A percentile compares a stretch with the other conserved stretches of the same genome.
Evolutionary conservation across 768 basidiomycete genomes (phyloP).

Genomic region (Cystobasidium ongulense): DNA sequence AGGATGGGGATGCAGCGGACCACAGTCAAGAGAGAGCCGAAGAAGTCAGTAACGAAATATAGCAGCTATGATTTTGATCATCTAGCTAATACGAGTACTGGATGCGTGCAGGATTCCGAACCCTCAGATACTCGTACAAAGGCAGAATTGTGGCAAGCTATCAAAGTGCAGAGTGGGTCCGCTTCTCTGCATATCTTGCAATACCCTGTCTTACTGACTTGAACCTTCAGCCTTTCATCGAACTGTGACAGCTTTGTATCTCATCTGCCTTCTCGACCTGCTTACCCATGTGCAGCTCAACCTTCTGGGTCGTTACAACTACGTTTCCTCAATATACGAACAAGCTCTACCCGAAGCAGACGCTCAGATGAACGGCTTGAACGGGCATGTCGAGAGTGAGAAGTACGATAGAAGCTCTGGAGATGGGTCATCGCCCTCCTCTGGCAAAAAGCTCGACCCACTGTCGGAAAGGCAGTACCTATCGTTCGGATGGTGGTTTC

Average conservation of each 20-base stretch:
- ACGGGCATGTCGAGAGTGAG: background rate
- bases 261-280: slow-evolving; percentile 74
- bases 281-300: slow-evolving; percentile 78
- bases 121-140: slow-evolving; percentile 45
- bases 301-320: slow-evolving; percentile 70
- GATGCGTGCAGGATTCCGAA: background rate
- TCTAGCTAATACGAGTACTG: background rate
- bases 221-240: slow-evolving; percentile 58
- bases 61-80: background rate
- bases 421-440: background rate
- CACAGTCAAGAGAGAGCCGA: background rate
- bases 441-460: slow-evolving; percentile 46
- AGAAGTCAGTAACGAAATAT: background rate
- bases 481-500: slow-evolving; percentile 83
- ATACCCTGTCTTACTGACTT: background rate
- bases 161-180: slow-evolving; percentile 63
- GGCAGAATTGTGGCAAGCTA: slow-evolving; percentile 80
- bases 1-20: background rate
- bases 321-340: slow-evolving; percentile 57
- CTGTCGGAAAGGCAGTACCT: slow-evolving; percentile 61
- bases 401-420: background rate
- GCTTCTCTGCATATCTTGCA: background rate
- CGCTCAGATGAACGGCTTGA: slow-evolving; percentile 7
- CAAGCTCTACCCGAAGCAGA: slow-evolving; percentile 5
- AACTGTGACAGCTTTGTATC: slow-evolving; percentile 75